Conservation (phyloP, 1,284 basidiomycete genomes). For the Ganoderma resinaceum region DNA sequence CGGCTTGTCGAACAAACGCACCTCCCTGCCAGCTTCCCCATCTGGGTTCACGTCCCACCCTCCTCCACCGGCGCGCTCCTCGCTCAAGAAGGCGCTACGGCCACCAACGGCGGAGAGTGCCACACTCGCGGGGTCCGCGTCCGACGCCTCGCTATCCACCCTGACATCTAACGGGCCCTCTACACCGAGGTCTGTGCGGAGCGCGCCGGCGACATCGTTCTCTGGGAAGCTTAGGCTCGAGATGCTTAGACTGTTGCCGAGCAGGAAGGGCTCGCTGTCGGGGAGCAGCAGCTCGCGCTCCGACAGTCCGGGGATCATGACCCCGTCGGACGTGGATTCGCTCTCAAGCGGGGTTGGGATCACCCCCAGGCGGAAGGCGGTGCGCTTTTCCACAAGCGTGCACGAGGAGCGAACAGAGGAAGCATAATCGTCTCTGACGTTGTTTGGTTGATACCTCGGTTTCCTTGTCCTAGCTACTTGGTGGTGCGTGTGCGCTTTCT, state of each 20-base stretch:
- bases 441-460: not conserved
- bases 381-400: constrained; percentile 52
- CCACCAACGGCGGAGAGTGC: constrained; percentile 40
- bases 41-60: constrained; percentile 38
- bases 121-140: constrained; percentile 43
- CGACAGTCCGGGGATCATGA: constrained; percentile 25
- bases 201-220: constrained; percentile 44
- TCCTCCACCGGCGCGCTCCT: constrained; percentile 66
- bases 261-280: constrained; percentile 30
- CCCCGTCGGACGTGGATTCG: constrained; percentile 35
- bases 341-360: constrained; percentile 30
- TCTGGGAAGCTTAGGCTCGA: constrained; percentile 44
- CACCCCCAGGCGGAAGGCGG: constrained; percentile 52
- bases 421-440: not conserved
- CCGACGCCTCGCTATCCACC: constrained; percentile 53
- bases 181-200: constrained; percentile 44
- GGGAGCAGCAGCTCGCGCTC: constrained; percentile 22
- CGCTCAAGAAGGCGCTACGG: constrained; percentile 60
- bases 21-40: constrained; percentile 36
- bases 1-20: constrained; percentile 36
- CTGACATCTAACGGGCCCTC: constrained; percentile 50
- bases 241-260: constrained; percentile 56
- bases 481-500: not conserved
- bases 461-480: not conserved
- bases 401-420: constrained; percentile 12